phyloP scores from a whole-genome alignment of 2,329 filamentous ascomycete species.

The Phialophora verrucosa region DNA sequence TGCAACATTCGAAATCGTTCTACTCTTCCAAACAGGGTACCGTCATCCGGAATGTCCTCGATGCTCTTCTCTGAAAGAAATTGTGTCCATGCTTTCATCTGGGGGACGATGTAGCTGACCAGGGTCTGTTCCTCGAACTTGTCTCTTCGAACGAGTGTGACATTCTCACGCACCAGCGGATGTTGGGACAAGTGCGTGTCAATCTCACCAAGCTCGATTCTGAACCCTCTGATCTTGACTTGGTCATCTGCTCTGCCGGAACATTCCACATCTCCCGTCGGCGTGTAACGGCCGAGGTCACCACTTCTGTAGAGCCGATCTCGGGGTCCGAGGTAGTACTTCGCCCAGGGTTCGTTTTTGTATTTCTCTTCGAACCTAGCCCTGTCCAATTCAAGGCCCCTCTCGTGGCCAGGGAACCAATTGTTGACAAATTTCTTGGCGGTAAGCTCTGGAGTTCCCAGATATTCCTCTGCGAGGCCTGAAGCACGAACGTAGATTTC shows the following conservation, averaged over 20 bases:
- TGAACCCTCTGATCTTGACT: constrained; percentile 94
- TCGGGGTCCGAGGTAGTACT: constrained; percentile 78
- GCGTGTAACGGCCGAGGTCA: constrained; percentile 78
- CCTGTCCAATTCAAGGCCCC: constrained; percentile 71
- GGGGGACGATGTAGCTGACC: constrained; percentile 89
- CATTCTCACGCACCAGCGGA: constrained; percentile 78
- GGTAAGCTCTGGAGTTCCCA: constrained; percentile 67
- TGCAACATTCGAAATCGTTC: constrained; percentile 67
- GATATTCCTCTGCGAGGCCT: constrained; percentile 82
- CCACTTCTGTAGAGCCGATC: constrained; percentile 88
- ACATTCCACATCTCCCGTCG: constrained; percentile 74
- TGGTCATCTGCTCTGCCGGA: constrained; percentile 84
- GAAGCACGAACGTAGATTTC: constrained; percentile 83
- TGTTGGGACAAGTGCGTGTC: constrained; percentile 79
- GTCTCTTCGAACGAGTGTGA: constrained; percentile 83
- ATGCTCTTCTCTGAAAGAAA: constrained; percentile 66
- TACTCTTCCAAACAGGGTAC: constrained; percentile 59
- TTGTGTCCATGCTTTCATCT: constrained; percentile 72
- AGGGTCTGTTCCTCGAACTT: constrained; percentile 83
- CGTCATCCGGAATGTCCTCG: constrained; percentile 63
- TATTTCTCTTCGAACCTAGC: constrained; percentile 54
- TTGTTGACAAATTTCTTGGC: constrained; percentile 78
- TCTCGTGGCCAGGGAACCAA: constrained; percentile 80
- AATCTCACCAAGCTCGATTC: constrained; percentile 93
- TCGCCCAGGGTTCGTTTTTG: constrained; percentile 73